Evolutionary conservation across 1,284 basidiomycete genomes (phyloP), one percentile per base, ranked within the genome.

Genomic region (Marasmius sp.): DNA sequence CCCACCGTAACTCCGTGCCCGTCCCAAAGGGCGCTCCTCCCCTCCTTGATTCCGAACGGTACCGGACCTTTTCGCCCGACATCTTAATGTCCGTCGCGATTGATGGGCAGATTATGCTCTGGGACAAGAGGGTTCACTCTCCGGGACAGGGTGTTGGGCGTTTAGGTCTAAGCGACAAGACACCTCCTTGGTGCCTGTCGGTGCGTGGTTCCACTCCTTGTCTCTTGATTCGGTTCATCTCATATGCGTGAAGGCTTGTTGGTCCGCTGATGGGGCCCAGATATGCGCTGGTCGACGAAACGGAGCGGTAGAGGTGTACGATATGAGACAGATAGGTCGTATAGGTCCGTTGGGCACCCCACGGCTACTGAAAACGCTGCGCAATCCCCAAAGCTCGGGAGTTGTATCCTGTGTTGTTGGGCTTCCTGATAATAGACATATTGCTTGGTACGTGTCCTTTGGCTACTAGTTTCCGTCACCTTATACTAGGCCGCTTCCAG

Each of bases 171-270:
- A 92, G 89, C 66, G 92, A 94, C 65, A 93, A 92, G 74, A 94
- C 94, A 10, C 94, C 95, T 22, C 96, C 96, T 0, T 98, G 96
- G 96, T 97, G 95, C 76, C 86, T 96, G 71, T 95, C 94, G 67
- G 91, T 93, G 72, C 72, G 85, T 79, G 11, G n/a, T 33, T 18
- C 43, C 51, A n/a, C 47, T 43, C 57, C 18, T 50, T 41, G 33
- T 47, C 18, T 60, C 53, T 61, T 58, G 58, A 36, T 45, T 58
- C 61, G 45, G 41, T 61, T n/a, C 37, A 16, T 66, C 52, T 60
- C 62, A 56, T 39, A 36, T 48, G 52, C 33, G 27, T 39, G 27
- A 11, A 48, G 94, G 94, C 94, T n/a, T 93, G 91, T 71, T 99
- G 96, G 94, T 94, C 93, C 16, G 85, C 89, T 3, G 89, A 94